Conservation (phyloP, 148 eudicot genomes). For the Chenopodium album region DNA sequence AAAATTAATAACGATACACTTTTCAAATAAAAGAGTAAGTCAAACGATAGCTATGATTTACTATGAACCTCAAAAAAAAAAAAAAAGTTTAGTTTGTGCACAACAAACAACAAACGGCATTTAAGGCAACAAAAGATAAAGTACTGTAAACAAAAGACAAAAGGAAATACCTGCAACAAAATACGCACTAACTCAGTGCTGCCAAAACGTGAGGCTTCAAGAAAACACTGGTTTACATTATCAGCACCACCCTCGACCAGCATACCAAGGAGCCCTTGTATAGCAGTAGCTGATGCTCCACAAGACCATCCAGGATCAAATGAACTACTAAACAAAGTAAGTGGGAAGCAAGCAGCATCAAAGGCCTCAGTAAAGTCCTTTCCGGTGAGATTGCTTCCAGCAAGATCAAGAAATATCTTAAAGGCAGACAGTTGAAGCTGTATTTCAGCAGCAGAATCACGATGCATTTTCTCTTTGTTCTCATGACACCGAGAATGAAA, state of each 20-base stretch:
- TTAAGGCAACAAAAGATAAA: neutral
- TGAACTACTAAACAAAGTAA: constrained; percentile 96
- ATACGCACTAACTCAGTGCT: constrained; percentile 98
- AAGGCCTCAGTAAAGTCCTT: constrained; percentile 98
- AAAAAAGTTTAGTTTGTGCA: neutral
- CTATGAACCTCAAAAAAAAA: too few species aligned
- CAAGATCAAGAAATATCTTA: constrained; percentile 84
- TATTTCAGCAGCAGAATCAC: constrained; percentile 67
- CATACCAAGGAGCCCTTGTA: constrained; percentile 83
- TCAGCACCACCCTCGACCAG: constrained; percentile 98
- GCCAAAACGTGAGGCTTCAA: constrained; percentile 98
- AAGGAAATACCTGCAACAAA: constrained; percentile 71
- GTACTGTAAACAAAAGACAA: constrained; percentile 5
- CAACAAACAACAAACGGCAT: neutral
- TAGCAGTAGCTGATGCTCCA: constrained; percentile 87
- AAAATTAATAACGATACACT: too few species aligned
- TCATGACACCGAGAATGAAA: constrained; percentile 86
- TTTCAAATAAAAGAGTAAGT: too few species aligned
- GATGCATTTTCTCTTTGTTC: constrained; percentile 55
- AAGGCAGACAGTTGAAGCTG: constrained; percentile 90
- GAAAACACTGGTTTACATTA: constrained; percentile 97
- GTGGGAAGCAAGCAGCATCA: constrained; percentile 99
- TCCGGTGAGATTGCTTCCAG: constrained; percentile 80
- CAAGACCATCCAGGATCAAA: constrained; percentile 98
- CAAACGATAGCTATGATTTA: too few species aligned